Percentiles rank a stretch among this genome's conserved stretches.
Evolutionary conservation across 768 basidiomycete species (phyloP).

Genomic region (Leccinum boreale): DNA sequence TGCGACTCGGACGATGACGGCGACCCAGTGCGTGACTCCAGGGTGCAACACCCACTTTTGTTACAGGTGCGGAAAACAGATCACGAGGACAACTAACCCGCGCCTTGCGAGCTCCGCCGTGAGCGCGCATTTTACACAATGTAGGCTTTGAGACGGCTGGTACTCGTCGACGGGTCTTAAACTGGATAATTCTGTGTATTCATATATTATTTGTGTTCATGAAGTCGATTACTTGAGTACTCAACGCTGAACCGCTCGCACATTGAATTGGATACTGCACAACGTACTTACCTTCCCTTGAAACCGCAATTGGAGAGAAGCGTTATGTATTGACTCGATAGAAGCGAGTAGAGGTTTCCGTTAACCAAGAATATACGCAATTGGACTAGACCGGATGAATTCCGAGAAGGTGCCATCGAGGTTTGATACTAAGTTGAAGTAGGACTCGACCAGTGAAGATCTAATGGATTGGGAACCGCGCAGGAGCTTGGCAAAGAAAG

Average conservation of each 20-base stretch:
- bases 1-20: neutral
- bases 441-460: no score
- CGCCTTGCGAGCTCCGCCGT: constrained; percentile 32
- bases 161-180: neutral
- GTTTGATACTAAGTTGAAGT: no score
- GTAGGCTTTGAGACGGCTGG: constrained; percentile 16
- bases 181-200: neutral
- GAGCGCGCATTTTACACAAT: constrained; percentile 33
- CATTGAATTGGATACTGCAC: neutral
- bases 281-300: neutral
- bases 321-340: neutral
- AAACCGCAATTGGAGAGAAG: neutral
- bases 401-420: no score
- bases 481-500: no score
- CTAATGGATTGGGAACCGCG: no score
- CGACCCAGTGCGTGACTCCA: constrained; percentile 44
- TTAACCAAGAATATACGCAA: neutral
- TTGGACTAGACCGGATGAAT: no score
- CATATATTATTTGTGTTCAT: neutral
- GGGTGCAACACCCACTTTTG: constrained; percentile 59
- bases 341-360: neutral
- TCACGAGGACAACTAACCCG: constrained; percentile 35
- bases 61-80: constrained; percentile 47
- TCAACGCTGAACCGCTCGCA: neutral
- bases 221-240: neutral